Evolutionary conservation across 2,329 filamentous ascomycete species (phyloP), one percentile per base, ranked within the genome.

Genomic region (Sarocladium strictum): DNA sequence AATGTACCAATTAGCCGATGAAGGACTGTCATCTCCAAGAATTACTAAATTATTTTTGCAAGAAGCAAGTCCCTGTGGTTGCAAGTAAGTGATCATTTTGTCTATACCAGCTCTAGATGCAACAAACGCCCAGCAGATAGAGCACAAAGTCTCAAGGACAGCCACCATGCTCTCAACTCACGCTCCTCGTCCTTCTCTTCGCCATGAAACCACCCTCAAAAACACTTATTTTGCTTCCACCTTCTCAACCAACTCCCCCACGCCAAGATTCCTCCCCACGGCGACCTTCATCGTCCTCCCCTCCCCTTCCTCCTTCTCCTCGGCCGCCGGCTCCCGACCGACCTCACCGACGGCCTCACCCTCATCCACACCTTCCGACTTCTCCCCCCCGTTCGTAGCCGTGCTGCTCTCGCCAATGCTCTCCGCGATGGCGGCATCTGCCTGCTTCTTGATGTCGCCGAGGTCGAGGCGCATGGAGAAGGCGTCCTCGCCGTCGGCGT

Each of bases 401-500:
- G 61, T 62, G 6, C 61, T 63, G 24, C 66, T 65, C 55, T 58
- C 63, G 14, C 59, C 58, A 17, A 19, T 53, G 33, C 15, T 53
- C 7, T 64, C 61, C 58, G 74, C 72, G 55, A 70, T 66, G 35
- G 69, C 73, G 21, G 70, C 74, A 45, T 77, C 68, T 53, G 75
- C 64, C 65, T 74, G 72, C 56, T 75, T 73, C 58, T 75, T 70
- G 67, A 88, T 77, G 60, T 78, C 76, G 56, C 80, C 75, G 41
- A 99, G 79, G 65, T 97, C 87, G 69, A 96, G 88, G 59, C 85
- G 86, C 94, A 99, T 99, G 67, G 85, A 89, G 68, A 85, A 96
- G 35, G 94, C 94, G 75, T 99, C 90, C 75, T 99, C 94, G 57
- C 93, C 93, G 70, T 99, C 94, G 56, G 94, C 94, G 69, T 99